Conservation (phyloP, 2,329 filamentous ascomycete genomes). For the Ascochyta koolunga region DNA sequence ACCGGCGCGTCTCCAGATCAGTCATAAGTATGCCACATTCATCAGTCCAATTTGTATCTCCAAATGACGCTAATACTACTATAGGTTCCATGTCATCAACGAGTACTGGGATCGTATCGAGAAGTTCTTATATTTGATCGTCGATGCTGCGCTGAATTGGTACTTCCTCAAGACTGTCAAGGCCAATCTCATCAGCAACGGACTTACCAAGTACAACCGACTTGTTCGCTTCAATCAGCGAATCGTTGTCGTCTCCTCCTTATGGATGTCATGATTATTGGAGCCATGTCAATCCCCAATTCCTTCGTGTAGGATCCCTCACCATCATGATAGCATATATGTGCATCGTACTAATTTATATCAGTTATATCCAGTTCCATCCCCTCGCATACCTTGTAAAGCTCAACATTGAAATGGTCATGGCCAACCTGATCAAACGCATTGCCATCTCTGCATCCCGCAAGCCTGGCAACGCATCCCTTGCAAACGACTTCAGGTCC, state of each 20-base stretch:
- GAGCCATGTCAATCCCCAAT: slow-evolving; percentile 55
- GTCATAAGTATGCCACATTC: slow-evolving; percentile 22
- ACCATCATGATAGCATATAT: background rate
- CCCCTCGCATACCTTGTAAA: slow-evolving; percentile 58
- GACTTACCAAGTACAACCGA: slow-evolving; percentile 58
- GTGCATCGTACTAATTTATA: background rate
- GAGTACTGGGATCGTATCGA: slow-evolving; percentile 49
- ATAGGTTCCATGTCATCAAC: slow-evolving; percentile 42
- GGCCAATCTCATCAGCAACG: slow-evolving; percentile 55
- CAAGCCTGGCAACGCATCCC: slow-evolving; percentile 33
- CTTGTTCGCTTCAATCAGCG: slow-evolving; percentile 58
- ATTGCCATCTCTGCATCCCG: slow-evolving; percentile 43
- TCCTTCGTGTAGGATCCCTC: slow-evolving; percentile 50
- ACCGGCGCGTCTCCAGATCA: slow-evolving; percentile 46
- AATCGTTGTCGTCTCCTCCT: slow-evolving; percentile 58
- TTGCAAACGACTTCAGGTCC: slow-evolving; percentile 40
- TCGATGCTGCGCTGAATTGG: slow-evolving; percentile 48
- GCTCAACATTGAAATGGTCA: slow-evolving; percentile 59
- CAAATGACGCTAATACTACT: background rate
- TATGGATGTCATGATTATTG: slow-evolving; percentile 59
- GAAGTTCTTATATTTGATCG: slow-evolving; percentile 47
- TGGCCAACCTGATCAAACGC: slow-evolving; percentile 57
- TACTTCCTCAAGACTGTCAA: slow-evolving; percentile 54
- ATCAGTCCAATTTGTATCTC: background rate
- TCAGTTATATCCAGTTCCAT: slow-evolving; percentile 57